phyloP scores from a whole-genome alignment of 176 grass and related monocot genomes.

The Aegilops umbellulata region DNA sequence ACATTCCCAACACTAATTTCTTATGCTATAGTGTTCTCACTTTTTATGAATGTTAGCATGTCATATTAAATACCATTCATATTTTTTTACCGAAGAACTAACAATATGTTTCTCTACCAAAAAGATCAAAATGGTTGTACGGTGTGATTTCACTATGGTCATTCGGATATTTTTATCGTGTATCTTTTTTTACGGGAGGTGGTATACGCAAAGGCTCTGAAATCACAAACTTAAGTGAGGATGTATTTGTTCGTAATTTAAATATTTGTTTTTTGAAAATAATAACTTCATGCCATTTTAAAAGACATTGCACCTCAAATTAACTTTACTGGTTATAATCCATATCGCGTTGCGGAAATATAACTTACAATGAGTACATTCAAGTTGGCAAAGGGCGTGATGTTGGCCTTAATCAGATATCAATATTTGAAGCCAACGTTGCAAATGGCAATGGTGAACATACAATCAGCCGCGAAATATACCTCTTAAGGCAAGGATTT shows the following conservation, averaged over 20 bases:
- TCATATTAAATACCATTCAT: neutral
- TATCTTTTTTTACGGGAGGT: slow-evolving; percentile 73
- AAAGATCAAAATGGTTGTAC: slow-evolving; percentile 18
- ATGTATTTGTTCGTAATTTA: slow-evolving; percentile 59
- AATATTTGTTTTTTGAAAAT: neutral
- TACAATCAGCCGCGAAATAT: slow-evolving; percentile 79
- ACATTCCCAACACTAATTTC: no score
- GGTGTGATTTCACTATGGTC: slow-evolving; percentile 77
- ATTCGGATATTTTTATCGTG: slow-evolving; percentile 63
- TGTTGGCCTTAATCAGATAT: slow-evolving; percentile 97
- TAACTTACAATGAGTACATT: slow-evolving; percentile 75
- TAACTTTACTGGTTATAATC: slow-evolving; percentile 64
- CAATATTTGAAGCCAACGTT: slow-evolving; percentile 92
- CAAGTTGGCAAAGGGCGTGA: slow-evolving; percentile 89
- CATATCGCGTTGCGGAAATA: slow-evolving; percentile 52
- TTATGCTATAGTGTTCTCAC: neutral
- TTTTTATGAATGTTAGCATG: neutral
- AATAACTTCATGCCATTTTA: neutral
- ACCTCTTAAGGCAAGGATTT: slow-evolving; percentile 55
- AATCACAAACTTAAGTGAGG: slow-evolving; percentile 82
- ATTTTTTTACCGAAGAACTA: neutral
- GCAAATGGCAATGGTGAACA: slow-evolving; percentile 96
- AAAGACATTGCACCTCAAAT: neutral
- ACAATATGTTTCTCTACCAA: neutral
- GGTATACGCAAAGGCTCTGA: slow-evolving; percentile 69